A percentile compares a stretch with the other conserved stretches of the same genome.
These are phyloP conservation scores for Isabelozyma pseudorhagii DNA, from an alignment of 805 yeast genomes.

Conservation along the genomic window DNA sequence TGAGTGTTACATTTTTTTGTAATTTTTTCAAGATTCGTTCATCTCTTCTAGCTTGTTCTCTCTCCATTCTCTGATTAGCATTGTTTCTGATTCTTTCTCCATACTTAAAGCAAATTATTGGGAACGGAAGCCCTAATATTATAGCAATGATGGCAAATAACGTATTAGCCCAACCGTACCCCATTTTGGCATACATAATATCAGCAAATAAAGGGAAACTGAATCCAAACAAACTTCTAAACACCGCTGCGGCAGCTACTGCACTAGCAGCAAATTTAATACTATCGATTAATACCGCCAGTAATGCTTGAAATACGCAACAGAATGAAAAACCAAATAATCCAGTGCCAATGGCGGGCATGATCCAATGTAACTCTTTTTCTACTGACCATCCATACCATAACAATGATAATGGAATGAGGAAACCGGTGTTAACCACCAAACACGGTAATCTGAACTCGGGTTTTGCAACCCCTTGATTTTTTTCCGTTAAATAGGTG, in stretches of 20 bases:
- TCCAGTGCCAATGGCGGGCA: constrained; percentile 34
- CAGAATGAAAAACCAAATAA: constrained; percentile 36
- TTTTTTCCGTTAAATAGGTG: constrained; percentile 16
- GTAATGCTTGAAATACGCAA: constrained; percentile 36
- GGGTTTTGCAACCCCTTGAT: constrained; percentile 34
- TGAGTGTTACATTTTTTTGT: constrained; percentile 4
- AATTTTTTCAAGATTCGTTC: constrained; percentile 15
- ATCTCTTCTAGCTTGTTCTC: constrained; percentile 19
- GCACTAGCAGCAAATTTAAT: constrained; percentile 33
- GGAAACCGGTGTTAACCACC: constrained; percentile 22
- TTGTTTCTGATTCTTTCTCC: constrained; percentile 34
- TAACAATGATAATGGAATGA: constrained; percentile 34
- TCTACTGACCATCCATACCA: constrained; percentile 42
- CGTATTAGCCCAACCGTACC: constrained; percentile 42
- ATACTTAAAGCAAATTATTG: constrained; percentile 30
- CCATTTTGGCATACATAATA: constrained; percentile 29
- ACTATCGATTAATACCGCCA: constrained; percentile 34
- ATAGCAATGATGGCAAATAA: constrained; percentile 34
- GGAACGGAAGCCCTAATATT: constrained; percentile 36
- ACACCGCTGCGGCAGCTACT: constrained; percentile 41
- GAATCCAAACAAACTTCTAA: constrained; percentile 37
- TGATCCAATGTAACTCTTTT: constrained; percentile 33
- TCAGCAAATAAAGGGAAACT: constrained; percentile 36
- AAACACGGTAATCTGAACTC: constrained; percentile 37
- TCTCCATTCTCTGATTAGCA: constrained; percentile 28